Base-by-base conservation (phyloP, 208 protist species). In the Acanthamoeba royreba region DNA sequence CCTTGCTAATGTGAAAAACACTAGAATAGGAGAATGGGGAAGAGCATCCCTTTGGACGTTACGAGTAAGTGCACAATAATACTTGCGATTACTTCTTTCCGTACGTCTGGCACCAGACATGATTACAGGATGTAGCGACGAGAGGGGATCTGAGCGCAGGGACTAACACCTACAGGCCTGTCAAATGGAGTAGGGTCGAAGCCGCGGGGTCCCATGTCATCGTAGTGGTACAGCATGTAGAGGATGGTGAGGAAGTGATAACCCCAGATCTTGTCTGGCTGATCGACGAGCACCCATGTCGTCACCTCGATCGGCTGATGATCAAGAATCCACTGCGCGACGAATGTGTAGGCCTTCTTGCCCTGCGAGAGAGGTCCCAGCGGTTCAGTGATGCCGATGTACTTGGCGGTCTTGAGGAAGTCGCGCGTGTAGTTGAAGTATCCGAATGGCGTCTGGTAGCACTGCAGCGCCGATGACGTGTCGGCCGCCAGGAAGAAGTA, bases 211-310 rank as follows among this genome's bases (percentile, higher is more conserved):
- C 61, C 61, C 38, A 79, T 47, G 38, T 79, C 69, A 17, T 79
- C 1, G 69, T 79, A 79, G 69, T 79, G 69, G 17, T 79, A 79
- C 38, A 79, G n/a, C 69, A 79, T 79, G 69, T 79, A 79, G 69
- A 4, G 22, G 35, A 79, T 43, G 69, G 69, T 43, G 69, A 79
- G 38, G 69, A 79, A 79, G 38, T 79, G 69, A 19, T 79, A 79
- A 42, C 69, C 69, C 69, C 69, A 79, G 38, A 79, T 79, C 4
- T 2, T 3, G 38, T 79, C 69, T 2, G 69, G 69, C 69, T 46
- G 35, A 19, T 79, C 69, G 40, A 79, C 69, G 40, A 79, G 69
- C 31, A 79, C 69, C 69, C 69, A 79, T 19, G 69, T 19, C 2
- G 31, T 46, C 9, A 79, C 69, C 4, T 79, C 69, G 69, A 79